Evolutionary conservation across 352 stramenopile genomes (phyloP), one percentile per base, ranked within the genome.

Genomic region (Phytophthora citrophthora): DNA sequence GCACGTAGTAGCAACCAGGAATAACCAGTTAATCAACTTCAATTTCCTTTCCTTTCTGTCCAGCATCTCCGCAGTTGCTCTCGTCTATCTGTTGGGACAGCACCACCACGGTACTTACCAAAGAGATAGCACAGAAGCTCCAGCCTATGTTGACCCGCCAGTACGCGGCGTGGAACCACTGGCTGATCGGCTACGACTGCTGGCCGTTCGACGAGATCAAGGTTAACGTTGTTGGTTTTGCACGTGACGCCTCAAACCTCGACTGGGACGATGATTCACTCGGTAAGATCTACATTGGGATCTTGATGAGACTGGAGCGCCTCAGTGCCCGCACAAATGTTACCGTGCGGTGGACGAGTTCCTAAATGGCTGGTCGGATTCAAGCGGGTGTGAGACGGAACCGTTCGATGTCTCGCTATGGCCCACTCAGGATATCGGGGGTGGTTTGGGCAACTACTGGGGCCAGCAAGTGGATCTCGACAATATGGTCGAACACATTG

Each of bases 331-430:
- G 13, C 27, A 68, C 4, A 61, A 47, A 10, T 80, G 74, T 61
- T 82, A 82, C 56, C 51, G 59, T 11, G 32, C 51, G 0, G 44
- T 39, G 16, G 54, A 49, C 3, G 44, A 29, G 6, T 48, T 11
- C 24, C 15, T 24, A 9, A 20, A 20, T 4, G 36, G 34, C 0
- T 69, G 47, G 44, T 34, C 51, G 4, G 64, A 75, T 34, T 70
- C 68, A 4, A 77, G 55, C 12, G 47, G 41, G 5, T 80, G 68
- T 46, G 64, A 66, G 4, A 63, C 58, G 12, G 64, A 71, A 11
- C 63, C 63, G 12, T 80, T 80, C 44, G 72, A 77, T 47, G 52
- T 80, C 1, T 77, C 64, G 8, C 56, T 77, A 12, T 80, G 72
- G 68, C 64, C 64, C 8, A 80, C 49, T 18, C 34, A 66, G 13